Evolutionary conservation across 2,329 filamentous ascomycete species (phyloP).

Genomic region (Thelonectria blattea): DNA sequence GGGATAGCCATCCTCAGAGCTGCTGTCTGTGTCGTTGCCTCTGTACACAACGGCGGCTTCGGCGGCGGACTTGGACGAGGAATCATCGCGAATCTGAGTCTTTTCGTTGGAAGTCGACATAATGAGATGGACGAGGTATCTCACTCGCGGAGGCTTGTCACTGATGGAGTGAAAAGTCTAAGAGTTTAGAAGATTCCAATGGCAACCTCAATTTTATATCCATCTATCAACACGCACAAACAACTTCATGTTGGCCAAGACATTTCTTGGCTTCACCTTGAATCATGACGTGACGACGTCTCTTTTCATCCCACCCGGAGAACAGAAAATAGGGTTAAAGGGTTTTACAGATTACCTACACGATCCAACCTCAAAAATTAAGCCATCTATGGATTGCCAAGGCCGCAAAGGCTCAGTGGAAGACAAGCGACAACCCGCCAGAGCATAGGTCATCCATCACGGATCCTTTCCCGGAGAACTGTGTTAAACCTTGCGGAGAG

Average conservation of each 20-base stretch:
- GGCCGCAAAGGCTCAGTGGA: neutral
- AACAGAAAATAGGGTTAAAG: neutral
- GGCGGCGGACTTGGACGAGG: conserved; percentile 15
- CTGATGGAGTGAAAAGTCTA: neutral
- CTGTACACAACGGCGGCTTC: conserved; percentile 11
- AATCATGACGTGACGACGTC: conserved; percentile 20
- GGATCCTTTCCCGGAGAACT: neutral
- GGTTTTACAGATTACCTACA: neutral
- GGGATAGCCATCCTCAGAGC: conserved; percentile 36
- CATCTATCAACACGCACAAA: neutral
- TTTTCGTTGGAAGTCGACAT: conserved; percentile 20
- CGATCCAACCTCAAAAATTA: neutral
- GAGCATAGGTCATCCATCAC: neutral
- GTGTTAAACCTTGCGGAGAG: neutral
- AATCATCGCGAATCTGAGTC: conserved; percentile 2
- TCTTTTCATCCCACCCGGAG: neutral
- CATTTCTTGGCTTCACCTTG: neutral
- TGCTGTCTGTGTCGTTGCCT: conserved; percentile 20
- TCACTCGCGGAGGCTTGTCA: neutral
- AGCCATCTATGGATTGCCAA: neutral
- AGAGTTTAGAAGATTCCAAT: neutral
- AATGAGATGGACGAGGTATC: neutral
- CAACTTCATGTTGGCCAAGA: neutral
- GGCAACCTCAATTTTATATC: neutral
- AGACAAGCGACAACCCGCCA: conserved; percentile 1